These are phyloP conservation scores for Euphorbia tirucalli DNA, from an alignment of 345 rosid species.

Conservation along the genomic window DNA sequence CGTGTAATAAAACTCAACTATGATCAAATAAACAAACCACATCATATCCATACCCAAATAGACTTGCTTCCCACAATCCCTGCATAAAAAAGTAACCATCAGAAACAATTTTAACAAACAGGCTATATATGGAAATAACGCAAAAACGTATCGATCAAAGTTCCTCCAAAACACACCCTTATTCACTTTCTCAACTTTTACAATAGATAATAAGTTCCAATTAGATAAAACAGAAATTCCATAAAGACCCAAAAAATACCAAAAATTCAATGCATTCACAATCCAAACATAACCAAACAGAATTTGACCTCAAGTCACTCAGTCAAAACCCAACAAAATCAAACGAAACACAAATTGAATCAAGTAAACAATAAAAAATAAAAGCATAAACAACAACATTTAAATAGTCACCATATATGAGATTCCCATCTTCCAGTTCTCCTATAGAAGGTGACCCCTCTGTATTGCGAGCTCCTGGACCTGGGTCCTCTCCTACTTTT, in stretches of 20 bases:
- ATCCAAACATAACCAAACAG: neutral
- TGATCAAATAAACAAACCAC: slow-evolving; percentile 4
- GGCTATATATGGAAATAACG: slow-evolving; percentile 1
- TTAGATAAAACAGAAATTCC: neutral
- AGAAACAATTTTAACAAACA: neutral
- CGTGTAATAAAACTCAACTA: slow-evolving; percentile 1
- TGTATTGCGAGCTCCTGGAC: slow-evolving; percentile 92
- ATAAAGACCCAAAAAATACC: neutral
- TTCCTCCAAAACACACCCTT: neutral
- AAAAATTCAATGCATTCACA: slow-evolving; percentile 3
- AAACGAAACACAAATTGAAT: neutral
- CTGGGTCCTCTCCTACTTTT: slow-evolving; percentile 94
- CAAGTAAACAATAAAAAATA: slow-evolving; percentile 1
- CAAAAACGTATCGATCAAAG: neutral
- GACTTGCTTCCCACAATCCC: slow-evolving; percentile 99
- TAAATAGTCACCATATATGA: slow-evolving; percentile 67
- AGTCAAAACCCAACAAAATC: neutral
- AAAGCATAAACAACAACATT: neutral
- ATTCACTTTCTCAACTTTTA: neutral
- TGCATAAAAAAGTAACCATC: slow-evolving; percentile 28
- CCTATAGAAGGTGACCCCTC: slow-evolving; percentile 94
- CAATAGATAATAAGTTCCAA: neutral
- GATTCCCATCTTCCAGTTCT: slow-evolving; percentile 99
- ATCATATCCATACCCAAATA: slow-evolving; percentile 67
- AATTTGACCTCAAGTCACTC: neutral